These are phyloP conservation scores for Arthroderma sp. DNA, from an alignment of 2,329 filamentous ascomycete species.

Conservation along the genomic window DNA sequence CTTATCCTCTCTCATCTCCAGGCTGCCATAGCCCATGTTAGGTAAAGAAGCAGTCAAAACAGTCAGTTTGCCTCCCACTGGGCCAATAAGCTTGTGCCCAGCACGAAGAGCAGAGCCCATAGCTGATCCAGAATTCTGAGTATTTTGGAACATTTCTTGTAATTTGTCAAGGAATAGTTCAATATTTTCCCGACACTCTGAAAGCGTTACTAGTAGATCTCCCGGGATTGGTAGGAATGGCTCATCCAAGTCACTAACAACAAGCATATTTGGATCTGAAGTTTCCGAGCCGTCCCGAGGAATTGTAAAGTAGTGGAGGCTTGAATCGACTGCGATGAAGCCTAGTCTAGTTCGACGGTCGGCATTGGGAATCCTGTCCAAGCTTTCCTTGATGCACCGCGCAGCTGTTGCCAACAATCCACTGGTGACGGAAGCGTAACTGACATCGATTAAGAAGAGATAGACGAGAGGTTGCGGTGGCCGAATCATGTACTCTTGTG, in stretches of 20 bases:
- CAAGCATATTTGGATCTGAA: slow-evolving; percentile 77
- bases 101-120: slow-evolving; percentile 90
- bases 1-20: slow-evolving; percentile 92
- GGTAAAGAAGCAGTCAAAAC: slow-evolving; percentile 83
- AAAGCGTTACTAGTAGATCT: slow-evolving; percentile 78
- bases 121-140: slow-evolving; percentile 75
- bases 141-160: slow-evolving; percentile 93
- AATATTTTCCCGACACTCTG: slow-evolving; percentile 79
- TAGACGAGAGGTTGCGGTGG: slow-evolving; percentile 93
- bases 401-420: slow-evolving; percentile 86
- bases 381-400: slow-evolving; percentile 83
- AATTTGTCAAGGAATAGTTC: slow-evolving; percentile 83
- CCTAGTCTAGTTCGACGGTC: slow-evolving; percentile 84
- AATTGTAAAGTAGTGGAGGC: slow-evolving; percentile 90
- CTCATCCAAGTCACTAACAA: slow-evolving; percentile 89
- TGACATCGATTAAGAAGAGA: slow-evolving; percentile 89
- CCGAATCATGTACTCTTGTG: slow-evolving; percentile 98
- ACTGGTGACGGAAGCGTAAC: slow-evolving; percentile 76
- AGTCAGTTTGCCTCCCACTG: slow-evolving; percentile 86
- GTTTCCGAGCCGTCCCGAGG: slow-evolving; percentile 77
- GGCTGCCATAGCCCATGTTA: slow-evolving; percentile 76
- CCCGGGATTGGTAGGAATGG: slow-evolving; percentile 90
- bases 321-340: slow-evolving; percentile 90
- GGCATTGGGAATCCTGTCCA: slow-evolving; percentile 96
- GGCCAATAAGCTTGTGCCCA: slow-evolving; percentile 89